phyloP scores from a whole-genome alignment of 169 alveolate genomes.

The Babesia bovis region DNA sequence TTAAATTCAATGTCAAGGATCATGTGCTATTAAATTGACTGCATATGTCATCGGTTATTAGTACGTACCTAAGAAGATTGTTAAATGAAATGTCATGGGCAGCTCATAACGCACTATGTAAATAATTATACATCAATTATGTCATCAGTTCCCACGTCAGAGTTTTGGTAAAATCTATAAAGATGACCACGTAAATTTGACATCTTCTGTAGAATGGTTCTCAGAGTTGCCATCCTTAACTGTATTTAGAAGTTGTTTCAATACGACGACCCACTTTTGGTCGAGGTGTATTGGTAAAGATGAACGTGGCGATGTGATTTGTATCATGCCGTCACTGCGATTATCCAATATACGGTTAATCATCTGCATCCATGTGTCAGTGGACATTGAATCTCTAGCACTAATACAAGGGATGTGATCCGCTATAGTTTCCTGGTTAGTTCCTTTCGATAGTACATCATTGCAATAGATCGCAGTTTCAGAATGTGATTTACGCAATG shows the following conservation, averaged over 20 bases:
- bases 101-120: no score
- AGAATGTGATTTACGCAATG: constrained; percentile 7
- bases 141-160: no score
- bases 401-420: not conserved
- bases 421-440: not conserved
- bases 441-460: not conserved
- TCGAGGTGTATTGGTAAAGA: constrained; percentile 17
- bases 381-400: not conserved
- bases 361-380: constrained; percentile 26
- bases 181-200: constrained; percentile 49
- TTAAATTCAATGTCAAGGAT: no score
- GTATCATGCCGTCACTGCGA: constrained; percentile 3
- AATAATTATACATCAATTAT: no score
- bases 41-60: no score
- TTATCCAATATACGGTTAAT: constrained; percentile 7
- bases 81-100: no score
- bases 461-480: constrained; percentile 2
- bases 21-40: no score
- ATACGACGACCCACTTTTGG: constrained; percentile 30
- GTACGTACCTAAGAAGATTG: no score
- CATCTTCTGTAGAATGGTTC: not conserved
- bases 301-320: constrained; percentile 19
- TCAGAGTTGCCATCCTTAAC: not conserved
- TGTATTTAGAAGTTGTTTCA: constrained; percentile 7
- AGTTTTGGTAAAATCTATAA: no score